Evolutionary conservation across 768 basidiomycete genomes (phyloP), one percentile per base, ranked within the genome.

Genomic region (Suillus brevipes): DNA sequence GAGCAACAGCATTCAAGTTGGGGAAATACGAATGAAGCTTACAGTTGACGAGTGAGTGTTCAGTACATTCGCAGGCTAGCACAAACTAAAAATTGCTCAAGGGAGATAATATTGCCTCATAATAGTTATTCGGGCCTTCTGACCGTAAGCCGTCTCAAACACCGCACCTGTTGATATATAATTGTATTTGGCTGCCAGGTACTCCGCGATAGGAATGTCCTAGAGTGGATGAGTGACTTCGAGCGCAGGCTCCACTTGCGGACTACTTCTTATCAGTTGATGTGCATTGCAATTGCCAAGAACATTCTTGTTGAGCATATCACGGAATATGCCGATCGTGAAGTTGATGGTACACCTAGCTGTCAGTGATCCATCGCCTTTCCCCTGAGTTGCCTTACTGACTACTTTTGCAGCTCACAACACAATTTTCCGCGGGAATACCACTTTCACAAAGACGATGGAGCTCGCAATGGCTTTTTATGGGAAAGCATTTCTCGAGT

Each of bases 391-490:
- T 18, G 16, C 40, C 47, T 67, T 53, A 53, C 52, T 65, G 40
- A 40, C 20, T 31, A 38, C 49, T 55, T 65, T 42, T 55, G 8
- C 69, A 93, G 91, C 91, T 9, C 89, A 90, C 67, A 88, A 87
- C 71, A 93, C 91, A 2, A 78, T 94, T 18, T 92, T 89, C 74
- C 84, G 82, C 61, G 90, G 88, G 43, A 89, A 89, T 68, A 87
- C 87, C 12, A 83, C 80, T 42, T 81, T 89, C 67, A 89, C 88
- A 64, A 93, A 86, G 77, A 87, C 89, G 34, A 85, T 94, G 78
- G 93, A 95, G 70, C 78, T 87, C 6, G 88, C 87, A 69, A 92
- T 96, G 87, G 81, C 82, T n/a, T 87, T 86, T 79, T 91, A 94
- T 70, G 93, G 93, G n/a, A 86, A 81, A 70, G 79, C 80, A 1